These are phyloP conservation scores for Calonectria multiphialidica DNA, from an alignment of 2,329 filamentous ascomycete species.

Conservation along the genomic window DNA sequence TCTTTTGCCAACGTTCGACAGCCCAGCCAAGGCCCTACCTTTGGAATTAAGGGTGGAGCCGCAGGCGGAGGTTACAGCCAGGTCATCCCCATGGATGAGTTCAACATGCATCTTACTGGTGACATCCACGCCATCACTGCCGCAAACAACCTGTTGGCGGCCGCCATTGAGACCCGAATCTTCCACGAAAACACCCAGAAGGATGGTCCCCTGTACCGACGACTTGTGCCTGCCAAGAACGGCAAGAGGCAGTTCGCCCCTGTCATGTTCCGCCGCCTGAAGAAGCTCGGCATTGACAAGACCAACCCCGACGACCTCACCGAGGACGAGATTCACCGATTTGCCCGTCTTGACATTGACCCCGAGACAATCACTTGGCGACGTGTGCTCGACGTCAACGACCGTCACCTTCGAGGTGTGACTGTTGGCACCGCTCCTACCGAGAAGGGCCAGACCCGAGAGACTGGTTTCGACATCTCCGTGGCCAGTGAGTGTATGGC, in stretches of 20 bases:
- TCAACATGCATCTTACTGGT: constrained; percentile 97
- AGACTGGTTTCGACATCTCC: constrained; percentile 97
- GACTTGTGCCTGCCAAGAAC: constrained; percentile 90
- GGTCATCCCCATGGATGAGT: constrained; percentile 99
- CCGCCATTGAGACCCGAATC: constrained; percentile 96
- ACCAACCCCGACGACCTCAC: constrained; percentile 92
- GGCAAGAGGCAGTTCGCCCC: constrained; percentile 88
- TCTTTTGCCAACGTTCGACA: constrained; percentile 98
- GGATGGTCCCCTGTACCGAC: constrained; percentile 86
- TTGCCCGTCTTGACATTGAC: constrained; percentile 96
- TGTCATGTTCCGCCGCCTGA: constrained; percentile 91
- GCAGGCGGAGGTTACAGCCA: constrained; percentile 98
- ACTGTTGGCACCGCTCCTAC: constrained; percentile 90
- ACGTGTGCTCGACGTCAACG: constrained; percentile 96
- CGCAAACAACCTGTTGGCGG: constrained; percentile 96
- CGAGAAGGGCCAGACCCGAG: constrained; percentile 88
- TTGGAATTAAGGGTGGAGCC: constrained; percentile 98
- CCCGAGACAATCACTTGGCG: constrained; percentile 98
- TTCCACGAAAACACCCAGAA: constrained; percentile 98
- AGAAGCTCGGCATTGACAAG: constrained; percentile 97
- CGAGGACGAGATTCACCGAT: constrained; percentile 86
- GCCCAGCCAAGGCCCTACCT: constrained; percentile 96
- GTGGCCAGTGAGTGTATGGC: constrained; percentile 99
- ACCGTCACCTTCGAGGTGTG: constrained; percentile 90
- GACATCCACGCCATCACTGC: constrained; percentile 98